Evolutionary conservation across 192 early-diverging fungal species (phyloP).

Genomic region (Backusella psychrophila): DNA sequence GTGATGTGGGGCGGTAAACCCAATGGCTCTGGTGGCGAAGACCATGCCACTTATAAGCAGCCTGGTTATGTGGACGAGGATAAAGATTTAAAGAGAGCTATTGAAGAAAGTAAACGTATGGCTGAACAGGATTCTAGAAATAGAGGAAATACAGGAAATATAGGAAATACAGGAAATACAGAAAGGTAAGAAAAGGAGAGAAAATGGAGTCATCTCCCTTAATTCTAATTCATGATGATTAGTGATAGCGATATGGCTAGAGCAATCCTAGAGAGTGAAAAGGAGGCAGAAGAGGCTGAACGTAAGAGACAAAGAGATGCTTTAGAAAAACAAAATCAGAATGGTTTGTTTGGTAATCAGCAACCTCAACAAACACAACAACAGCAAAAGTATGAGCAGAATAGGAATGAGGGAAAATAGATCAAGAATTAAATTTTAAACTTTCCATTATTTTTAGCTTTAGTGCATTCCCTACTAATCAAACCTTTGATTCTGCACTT

Average conservation of each 20-base stretch:
- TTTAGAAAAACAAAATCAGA: slow-evolving; percentile 3
- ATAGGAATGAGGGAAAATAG: neutral
- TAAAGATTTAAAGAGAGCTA: slow-evolving; percentile 71
- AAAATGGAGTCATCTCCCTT: neutral
- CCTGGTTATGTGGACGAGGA: slow-evolving; percentile 70
- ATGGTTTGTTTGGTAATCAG: slow-evolving; percentile 6
- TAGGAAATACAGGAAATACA: slow-evolving; percentile 12
- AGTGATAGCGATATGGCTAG: slow-evolving; percentile 22
- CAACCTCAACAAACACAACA: neutral
- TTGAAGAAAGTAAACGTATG: slow-evolving; percentile 78
- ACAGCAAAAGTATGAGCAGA: neutral
- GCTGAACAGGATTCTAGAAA: slow-evolving; percentile 45
- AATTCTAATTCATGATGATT: neutral
- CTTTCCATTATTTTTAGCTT: neutral
- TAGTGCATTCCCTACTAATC: slow-evolving; percentile 5
- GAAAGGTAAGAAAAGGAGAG: neutral
- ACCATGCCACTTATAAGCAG: slow-evolving; percentile 35
- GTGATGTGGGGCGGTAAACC: slow-evolving; percentile 7
- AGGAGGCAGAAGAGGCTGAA: slow-evolving; percentile 32
- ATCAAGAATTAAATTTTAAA: neutral
- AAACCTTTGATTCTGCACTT: slow-evolving; percentile 2
- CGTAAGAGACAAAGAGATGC: slow-evolving; percentile 4
- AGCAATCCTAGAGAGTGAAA: slow-evolving; percentile 27
- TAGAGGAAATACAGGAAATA: neutral
- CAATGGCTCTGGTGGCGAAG: neutral